Evolutionary conservation across 768 basidiomycete genomes (phyloP), one percentile per base, ranked within the genome.

Genomic region (Mycena leptocephala): DNA sequence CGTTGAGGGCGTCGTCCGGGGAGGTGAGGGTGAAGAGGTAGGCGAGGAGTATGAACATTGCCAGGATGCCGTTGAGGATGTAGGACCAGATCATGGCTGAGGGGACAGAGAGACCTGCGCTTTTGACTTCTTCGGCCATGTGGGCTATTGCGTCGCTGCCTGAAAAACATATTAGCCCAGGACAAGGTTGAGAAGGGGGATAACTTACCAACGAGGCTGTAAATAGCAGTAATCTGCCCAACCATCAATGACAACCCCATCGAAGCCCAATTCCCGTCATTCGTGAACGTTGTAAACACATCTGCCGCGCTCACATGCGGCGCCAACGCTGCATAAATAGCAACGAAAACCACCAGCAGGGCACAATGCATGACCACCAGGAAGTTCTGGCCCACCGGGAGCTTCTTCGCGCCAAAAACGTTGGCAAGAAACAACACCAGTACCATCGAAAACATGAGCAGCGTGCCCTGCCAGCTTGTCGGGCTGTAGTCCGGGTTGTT

Each of bases 71-170:
- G 43, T 70, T 70, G 58, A 70, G 69, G 56, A 70, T 70, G 69
- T 70, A 70, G 69, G 69, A 70, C 69, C 69, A 70, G 56, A 70
- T 70, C 69, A 70, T 70, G 58, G 69, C 69, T 70, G 69, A 70
- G 41, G 69, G 69, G 69, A 70, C 69, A 41, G 69, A 70, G 69
- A 70, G 69, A 70, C 69, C 69, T 70, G 69, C 69, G 58, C 69
- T 70, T 70, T 46, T 70, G 58, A 70, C 69, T 61, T 70, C 69
- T 61, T 70, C 69, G 58, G 69, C 69, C 69, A 70, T 70, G 69
- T 70, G 69, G 69, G 69, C 69, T 70, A 70, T 70, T 48, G 69
- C 69, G 69, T 70, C 69, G 56, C 69, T 70, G 58, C 69, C 69
- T 70, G 41, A 58, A 48, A 61, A 70, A 70, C 68, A 61, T 61